Evolutionary conservation across 768 basidiomycete species (phyloP).

Genomic region (Suillus occidentalis): DNA sequence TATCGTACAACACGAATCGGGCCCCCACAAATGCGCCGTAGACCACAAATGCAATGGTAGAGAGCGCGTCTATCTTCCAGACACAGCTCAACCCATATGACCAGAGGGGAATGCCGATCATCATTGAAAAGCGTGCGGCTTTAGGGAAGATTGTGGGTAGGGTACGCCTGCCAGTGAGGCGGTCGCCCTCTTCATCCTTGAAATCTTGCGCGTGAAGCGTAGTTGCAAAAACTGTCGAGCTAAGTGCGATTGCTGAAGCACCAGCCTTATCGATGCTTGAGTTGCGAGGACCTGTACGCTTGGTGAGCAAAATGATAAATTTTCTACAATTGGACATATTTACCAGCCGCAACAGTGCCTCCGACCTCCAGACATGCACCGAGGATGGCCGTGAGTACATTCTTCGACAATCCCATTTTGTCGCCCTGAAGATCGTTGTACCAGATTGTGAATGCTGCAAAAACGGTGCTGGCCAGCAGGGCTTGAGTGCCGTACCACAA

Average conservation of each 20-base stretch:
- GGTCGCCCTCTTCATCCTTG: slow-evolving; percentile 44
- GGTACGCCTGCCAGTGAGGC: slow-evolving; percentile 37
- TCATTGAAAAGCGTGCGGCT: slow-evolving; percentile 33
- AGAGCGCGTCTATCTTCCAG: slow-evolving; percentile 36
- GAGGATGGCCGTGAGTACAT: slow-evolving; percentile 38
- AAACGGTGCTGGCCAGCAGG: slow-evolving; percentile 32
- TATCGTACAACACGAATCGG: slow-evolving; percentile 32
- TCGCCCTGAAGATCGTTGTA: slow-evolving; percentile 42
- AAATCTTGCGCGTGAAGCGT: slow-evolving; percentile 53
- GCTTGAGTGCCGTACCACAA: slow-evolving; percentile 30
- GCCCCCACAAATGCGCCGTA: slow-evolving; percentile 36
- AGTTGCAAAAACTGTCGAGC: slow-evolving; percentile 40
- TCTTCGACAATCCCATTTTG: slow-evolving; percentile 39
- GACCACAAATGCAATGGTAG: slow-evolving; percentile 26
- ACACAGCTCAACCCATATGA: slow-evolving; percentile 32
- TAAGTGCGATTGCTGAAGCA: slow-evolving; percentile 34
- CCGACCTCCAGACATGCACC: slow-evolving; percentile 39
- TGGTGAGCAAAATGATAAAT: background rate
- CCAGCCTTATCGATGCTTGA: slow-evolving; percentile 26
- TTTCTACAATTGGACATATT: background rate
- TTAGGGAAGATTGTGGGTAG: slow-evolving; percentile 46
- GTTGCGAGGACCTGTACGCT: slow-evolving; percentile 21
- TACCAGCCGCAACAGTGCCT: slow-evolving; percentile 39
- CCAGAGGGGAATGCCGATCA: slow-evolving; percentile 39
- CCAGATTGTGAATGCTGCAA: slow-evolving; percentile 28